phyloP scores from a whole-genome alignment of 164 flowering plant species.

The Umbellularia californica region DNA sequence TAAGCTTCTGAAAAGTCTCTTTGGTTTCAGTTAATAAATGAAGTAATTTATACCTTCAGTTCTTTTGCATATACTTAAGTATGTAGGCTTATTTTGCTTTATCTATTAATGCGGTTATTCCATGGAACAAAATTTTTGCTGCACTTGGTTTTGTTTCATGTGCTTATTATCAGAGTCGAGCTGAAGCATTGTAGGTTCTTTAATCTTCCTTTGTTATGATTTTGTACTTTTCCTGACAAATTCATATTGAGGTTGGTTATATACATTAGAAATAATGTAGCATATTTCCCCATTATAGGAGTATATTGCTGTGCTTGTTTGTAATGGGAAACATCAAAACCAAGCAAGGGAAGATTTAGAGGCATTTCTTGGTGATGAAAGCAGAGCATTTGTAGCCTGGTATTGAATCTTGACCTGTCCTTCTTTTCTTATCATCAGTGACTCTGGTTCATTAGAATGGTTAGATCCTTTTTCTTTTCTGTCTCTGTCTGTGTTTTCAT shows the following conservation, averaged over 20 bases:
- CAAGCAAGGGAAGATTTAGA: slow-evolving; percentile 42
- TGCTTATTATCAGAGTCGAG: neutral
- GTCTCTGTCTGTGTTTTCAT: neutral
- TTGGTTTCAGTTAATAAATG: no score
- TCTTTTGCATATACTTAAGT: no score
- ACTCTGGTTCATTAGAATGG: neutral
- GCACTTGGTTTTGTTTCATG: no score
- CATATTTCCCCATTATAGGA: slow-evolving; percentile 22
- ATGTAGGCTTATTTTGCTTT: no score
- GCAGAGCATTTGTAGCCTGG: slow-evolving; percentile 42
- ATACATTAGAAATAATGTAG: neutral
- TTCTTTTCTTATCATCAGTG: neutral
- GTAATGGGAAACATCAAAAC: slow-evolving; percentile 40
- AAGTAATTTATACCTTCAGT: no score
- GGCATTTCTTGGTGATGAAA: slow-evolving; percentile 43
- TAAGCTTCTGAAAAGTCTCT: no score
- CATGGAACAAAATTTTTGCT: no score
- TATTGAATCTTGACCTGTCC: slow-evolving; percentile 10
- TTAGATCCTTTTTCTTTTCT: neutral
- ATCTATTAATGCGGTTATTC: no score
- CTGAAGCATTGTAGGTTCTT: neutral
- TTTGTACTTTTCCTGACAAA: neutral
- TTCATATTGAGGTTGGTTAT: neutral
- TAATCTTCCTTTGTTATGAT: neutral
- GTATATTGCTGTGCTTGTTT: slow-evolving; percentile 41